Conservation (phyloP, 106 monocot species). For the Cymbidium sinense region DNA sequence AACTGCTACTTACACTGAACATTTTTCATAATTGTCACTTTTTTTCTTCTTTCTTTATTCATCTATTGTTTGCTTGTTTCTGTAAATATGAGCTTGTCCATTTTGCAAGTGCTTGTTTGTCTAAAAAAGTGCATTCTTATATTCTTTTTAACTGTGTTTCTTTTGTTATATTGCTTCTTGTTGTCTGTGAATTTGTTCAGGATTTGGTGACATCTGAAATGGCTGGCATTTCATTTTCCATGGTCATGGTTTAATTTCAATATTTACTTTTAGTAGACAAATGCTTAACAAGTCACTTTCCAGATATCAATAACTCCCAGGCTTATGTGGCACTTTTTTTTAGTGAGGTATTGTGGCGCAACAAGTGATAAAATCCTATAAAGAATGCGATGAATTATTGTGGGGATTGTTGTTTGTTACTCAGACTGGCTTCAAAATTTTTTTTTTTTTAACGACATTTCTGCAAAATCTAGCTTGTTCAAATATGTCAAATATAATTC, state of each 20-base stretch:
- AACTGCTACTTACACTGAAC: background rate
- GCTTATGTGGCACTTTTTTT: background rate
- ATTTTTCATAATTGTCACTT: background rate
- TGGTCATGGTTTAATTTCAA: too few relatives aligned
- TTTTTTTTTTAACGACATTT: too few relatives aligned
- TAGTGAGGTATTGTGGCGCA: background rate
- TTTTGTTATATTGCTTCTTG: too few relatives aligned
- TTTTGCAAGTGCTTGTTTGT: background rate
- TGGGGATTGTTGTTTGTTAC: background rate
- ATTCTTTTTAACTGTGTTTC: background rate
- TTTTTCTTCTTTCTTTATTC: background rate
- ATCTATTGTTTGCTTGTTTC: background rate
- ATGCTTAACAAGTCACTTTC: background rate
- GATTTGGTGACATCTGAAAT: too few relatives aligned
- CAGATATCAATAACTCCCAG: background rate
- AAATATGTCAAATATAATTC: too few relatives aligned
- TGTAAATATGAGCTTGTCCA: background rate
- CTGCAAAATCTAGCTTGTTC: too few relatives aligned
- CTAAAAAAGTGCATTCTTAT: background rate
- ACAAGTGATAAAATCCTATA: too few relatives aligned
- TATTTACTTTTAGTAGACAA: background rate
- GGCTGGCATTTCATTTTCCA: too few relatives aligned
- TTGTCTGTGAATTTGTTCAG: too few relatives aligned
- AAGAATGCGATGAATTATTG: background rate
- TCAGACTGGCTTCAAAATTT: background rate